Evolutionary conservation across 2,329 filamentous ascomycete species (phyloP), one percentile per base, ranked within the genome.

Genomic region (Neofusicoccum ribis): DNA sequence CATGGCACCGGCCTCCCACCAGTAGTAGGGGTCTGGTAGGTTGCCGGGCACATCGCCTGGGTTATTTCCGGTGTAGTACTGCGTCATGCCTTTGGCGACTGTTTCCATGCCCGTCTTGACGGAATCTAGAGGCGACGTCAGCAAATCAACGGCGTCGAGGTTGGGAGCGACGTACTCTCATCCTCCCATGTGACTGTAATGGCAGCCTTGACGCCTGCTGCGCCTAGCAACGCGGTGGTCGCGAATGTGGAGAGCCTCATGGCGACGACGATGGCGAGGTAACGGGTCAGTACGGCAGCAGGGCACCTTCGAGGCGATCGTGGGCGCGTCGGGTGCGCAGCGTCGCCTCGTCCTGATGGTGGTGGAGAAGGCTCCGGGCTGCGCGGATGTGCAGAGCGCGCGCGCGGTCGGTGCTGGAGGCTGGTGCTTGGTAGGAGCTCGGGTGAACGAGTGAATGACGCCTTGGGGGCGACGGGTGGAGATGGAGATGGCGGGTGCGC

Each of bases 21-120:
- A 80, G 69, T 76, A 80, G 72, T 80, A 80, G 7, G 78, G 78
- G 39, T 74, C 73, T 36, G 78, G 78, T 56, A 80, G 82, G 69
- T 90, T 85, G 61, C 83, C 88, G 34, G 64, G 64, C 6, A 66
- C 64, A 12, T 66, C 64, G 31, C 64, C 64, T n/a, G 64, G 56
- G 11, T 43, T 47, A 36, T 56, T 34, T 6, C 64, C 64, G 34
- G 64, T 66, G 36, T 66, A 66, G 43, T 62, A 66, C 49, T 52
- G 36, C 6, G 44, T 50, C 64, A 66, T 66, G 39, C 58, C 64
- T 36, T 52, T 56, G 36, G 64, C 64, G n/a, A 56, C 59, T 1
- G 64, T 66, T 27, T 54, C 14, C 49, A 63, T 49, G 17, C 43
- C 64, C 20, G 17, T 14, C n/a, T 66, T 66, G 50, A 66, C 44